A percentile compares a stretch with the other conserved stretches of the same genome.
Evolutionary conservation across 257 asterid species (phyloP).

Genomic region (Osmanthus fragrans): DNA sequence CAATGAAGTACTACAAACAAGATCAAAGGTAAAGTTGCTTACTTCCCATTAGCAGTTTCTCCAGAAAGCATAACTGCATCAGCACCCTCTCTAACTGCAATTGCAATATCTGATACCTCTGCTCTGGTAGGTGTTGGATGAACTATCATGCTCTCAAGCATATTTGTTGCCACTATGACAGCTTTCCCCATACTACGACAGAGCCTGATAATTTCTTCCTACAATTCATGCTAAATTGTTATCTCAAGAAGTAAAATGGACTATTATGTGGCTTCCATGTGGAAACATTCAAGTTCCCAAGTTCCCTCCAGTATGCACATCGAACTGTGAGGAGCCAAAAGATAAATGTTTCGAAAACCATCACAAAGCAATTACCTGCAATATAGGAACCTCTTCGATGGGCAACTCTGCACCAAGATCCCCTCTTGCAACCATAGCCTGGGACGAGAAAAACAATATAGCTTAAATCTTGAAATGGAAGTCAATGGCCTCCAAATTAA

Average conservation of each 20-base stretch:
- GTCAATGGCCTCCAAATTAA: constrained; percentile 7
- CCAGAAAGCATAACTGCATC: constrained; percentile 99
- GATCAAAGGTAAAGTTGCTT: constrained; percentile 30
- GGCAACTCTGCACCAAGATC: constrained; percentile 99
- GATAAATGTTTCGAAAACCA: background rate
- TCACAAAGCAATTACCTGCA: constrained; percentile 62
- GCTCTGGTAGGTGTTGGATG: constrained; percentile 99
- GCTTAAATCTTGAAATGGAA: constrained; percentile 19
- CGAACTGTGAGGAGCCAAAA: background rate
- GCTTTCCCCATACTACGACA: constrained; percentile 99
- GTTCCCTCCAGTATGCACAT: background rate
- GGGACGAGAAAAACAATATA: constrained; percentile 22
- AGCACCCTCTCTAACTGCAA: constrained; percentile 94
- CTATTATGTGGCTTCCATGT: constrained; percentile 3
- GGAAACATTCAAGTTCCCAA: background rate
- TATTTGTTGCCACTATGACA: constrained; percentile 96
- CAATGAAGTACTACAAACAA: background rate
- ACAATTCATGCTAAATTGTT: constrained; percentile 24
- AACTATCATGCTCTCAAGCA: constrained; percentile 98
- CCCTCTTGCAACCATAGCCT: constrained; percentile 99
- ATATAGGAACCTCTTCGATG: constrained; percentile 90
- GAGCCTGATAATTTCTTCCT: constrained; percentile 88
- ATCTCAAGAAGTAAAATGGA: constrained; percentile 2
- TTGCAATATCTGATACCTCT: constrained; percentile 96
- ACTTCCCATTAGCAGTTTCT: constrained; percentile 99